These are phyloP conservation scores for Dendrobium officinale DNA, from an alignment of 106 monocot species.

Conservation along the genomic window DNA sequence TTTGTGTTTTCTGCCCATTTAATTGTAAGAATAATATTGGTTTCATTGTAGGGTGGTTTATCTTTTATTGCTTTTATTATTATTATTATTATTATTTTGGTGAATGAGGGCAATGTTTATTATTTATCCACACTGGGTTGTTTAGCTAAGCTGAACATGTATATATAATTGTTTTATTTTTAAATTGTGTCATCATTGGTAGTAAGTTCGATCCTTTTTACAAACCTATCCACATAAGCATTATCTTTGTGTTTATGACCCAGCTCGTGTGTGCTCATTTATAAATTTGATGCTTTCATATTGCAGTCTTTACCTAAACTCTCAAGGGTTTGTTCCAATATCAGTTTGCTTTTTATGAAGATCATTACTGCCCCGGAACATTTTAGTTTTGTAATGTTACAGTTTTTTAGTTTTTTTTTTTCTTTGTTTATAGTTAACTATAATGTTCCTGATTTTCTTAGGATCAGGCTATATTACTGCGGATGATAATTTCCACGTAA, in stretches of 20 bases:
- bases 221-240: neutral
- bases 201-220: neutral
- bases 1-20: neutral
- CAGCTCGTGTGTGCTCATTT: neutral
- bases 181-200: neutral
- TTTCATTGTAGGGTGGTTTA: neutral
- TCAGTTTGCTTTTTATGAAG: neutral
- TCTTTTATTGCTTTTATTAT: neutral
- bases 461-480: neutral
- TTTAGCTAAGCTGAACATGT: neutral
- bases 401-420: neutral
- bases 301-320: neutral
- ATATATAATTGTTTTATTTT: neutral
- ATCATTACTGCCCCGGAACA: neutral
- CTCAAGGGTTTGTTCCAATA: neutral
- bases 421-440: neutral
- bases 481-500: neutral
- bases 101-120: neutral
- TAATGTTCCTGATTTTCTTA: neutral
- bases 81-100: neutral
- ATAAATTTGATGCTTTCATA: neutral
- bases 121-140: neutral
- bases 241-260: too few species aligned
- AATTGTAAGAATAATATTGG: neutral
- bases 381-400: neutral